phyloP scores from a whole-genome alignment of 2,329 filamentous ascomycete genomes.

The Epichloe brachyelytri region DNA sequence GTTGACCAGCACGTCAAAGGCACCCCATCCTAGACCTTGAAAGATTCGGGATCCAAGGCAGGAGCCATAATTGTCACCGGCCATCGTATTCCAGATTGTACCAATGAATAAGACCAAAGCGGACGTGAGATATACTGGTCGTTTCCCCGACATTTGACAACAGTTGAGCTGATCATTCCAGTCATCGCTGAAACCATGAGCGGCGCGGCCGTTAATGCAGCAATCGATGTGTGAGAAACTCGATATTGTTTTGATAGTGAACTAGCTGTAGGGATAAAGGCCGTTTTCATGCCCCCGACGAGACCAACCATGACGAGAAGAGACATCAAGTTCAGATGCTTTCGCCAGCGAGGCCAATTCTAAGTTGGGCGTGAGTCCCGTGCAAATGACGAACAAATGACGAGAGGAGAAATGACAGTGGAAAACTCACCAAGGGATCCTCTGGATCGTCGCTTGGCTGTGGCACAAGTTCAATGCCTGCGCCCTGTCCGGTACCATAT shows the following conservation, averaged over 20 bases:
- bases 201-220: constrained; percentile 39
- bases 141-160: constrained; percentile 35
- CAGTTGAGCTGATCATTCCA: constrained; percentile 28
- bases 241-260: constrained; percentile 28
- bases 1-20: constrained; percentile 40
- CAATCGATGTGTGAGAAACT: constrained; percentile 33
- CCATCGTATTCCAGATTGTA: constrained; percentile 35
- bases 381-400: not conserved
- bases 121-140: constrained; percentile 38
- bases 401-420: not conserved
- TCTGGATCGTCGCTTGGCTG: constrained; percentile 41
- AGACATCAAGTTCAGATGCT: constrained; percentile 33
- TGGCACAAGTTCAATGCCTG: constrained; percentile 34
- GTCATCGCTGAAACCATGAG: constrained; percentile 35
- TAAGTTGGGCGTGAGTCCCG: constrained; percentile 11
- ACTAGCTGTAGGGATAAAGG: constrained; percentile 34
- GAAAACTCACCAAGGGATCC: constrained; percentile 38
- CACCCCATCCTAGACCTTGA: constrained; percentile 46
- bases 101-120: constrained; percentile 34
- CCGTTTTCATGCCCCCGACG: constrained; percentile 40
- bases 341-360: constrained; percentile 45
- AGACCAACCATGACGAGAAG: constrained; percentile 34
- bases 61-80: constrained; percentile 26
- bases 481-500: constrained; percentile 31
- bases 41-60: constrained; percentile 40